Base-by-base conservation (phyloP, 1,284 basidiomycete genomes). In the Apiotrichum sp. region DNA sequence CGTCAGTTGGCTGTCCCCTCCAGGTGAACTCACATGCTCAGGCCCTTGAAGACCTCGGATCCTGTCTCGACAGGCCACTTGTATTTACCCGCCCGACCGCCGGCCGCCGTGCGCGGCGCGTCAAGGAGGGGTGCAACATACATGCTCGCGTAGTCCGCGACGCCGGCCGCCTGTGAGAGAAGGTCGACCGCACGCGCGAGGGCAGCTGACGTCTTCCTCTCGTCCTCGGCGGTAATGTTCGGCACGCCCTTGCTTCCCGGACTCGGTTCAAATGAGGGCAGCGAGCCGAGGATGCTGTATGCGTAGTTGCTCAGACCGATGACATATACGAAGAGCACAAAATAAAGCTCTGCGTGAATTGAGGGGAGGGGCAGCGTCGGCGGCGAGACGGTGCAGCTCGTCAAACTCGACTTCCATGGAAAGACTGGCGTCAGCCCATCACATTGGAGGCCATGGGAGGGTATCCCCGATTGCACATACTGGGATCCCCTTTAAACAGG, bases 301-400 rank as follows among this genome's bases (percentile, higher is more conserved):
- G 92, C 86, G 31, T 93, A 84, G 73, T 98, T 96, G 22, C 86
- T 86, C 31, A 97, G 80, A 1, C 89, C 84, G 67, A 89, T 87
- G 2, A 82, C 88, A 65, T 92, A 89, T 0, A 89, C 87, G 46
- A 97, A 80, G 3, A 96, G 80, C 1, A 86, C 82, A 69, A 86
- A 89, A n/a, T 85, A 82, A 57, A 91, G 82, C 67, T 98, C 95
- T 16, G 86, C 83, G 60, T 87, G 79, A 9, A 93, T 78, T 1
- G 84, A 82, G 0, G 84, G 83, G 34, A 89, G 67, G 29, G 81
- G 78, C 39, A 87, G 69, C 3, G 86, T 79, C 1, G 55, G 55
- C 3, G 56, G 14, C 1, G 61, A 55, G 33, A 53, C 51, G 1
- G 86, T 84, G 49, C 80, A 82, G 63, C 83, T 61, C 2, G 74